These are phyloP conservation scores for Strobilomyces dryophilus DNA, from an alignment of 768 basidiomycete genomes.

Conservation along the genomic window DNA sequence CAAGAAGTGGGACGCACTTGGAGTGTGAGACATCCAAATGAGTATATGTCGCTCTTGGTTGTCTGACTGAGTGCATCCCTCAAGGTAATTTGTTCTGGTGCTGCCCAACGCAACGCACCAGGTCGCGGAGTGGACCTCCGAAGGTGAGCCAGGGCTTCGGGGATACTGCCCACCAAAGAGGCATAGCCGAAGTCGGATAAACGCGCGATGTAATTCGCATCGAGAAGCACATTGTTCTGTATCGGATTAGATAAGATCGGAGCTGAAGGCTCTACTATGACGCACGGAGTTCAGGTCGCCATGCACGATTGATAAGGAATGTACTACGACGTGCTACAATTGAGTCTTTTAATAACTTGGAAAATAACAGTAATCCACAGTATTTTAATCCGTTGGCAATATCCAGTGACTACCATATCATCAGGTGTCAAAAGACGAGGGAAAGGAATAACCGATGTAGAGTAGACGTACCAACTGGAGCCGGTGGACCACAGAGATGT, in stretches of 20 bases:
- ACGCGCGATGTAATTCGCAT: constrained; percentile 28
- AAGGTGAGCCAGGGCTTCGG: constrained; percentile 1
- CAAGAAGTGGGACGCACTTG: not conserved
- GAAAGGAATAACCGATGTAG: too few species aligned
- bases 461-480: not conserved
- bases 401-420: constrained; percentile 7
- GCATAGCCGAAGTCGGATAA: constrained; percentile 42
- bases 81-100: not conserved
- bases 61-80: not conserved
- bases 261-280: not conserved
- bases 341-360: not conserved
- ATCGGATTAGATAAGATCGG: not conserved
- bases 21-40: not conserved
- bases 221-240: constrained; percentile 19
- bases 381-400: constrained; percentile 14
- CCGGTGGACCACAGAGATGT: not conserved
- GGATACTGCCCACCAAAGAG: constrained; percentile 20
- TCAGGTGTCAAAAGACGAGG: constrained; percentile 12
- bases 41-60: not conserved
- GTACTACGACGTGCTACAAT: constrained; percentile 4
- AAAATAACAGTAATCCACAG: not conserved
- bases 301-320: constrained; percentile 12
- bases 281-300: constrained; percentile 17
- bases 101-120: not conserved
- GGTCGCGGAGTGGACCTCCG: not conserved